Evolutionary conservation across 208 protist species (phyloP), one percentile per base, ranked within the genome.

Genomic region (Leishmania turanica): DNA sequence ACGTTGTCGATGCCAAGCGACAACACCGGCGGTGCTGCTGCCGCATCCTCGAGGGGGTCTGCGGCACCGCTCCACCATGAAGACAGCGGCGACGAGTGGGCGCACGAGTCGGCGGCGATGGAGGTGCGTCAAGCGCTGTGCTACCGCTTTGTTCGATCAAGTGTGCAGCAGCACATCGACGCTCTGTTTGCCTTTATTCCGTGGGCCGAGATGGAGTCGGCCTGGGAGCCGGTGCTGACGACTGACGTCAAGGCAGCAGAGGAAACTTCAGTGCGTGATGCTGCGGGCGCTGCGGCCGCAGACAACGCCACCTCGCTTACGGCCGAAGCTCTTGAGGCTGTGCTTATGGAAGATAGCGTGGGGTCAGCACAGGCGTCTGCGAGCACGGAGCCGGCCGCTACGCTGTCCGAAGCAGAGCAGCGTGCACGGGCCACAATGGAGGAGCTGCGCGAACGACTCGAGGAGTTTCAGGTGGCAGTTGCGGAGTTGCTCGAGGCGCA

Each of bases 401-500:
- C 37, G 19, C 53, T 83, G 42, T 87, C 90, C 19, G 79, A 83
- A 75, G 81, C 78, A 7, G 91, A 92, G 75, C 45, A 87, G 74
- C 53, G 80, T 21, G 85, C 81, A 31, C 89, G 86, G 11, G 76
- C 58, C 65, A 87, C 90, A 76, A 77, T 97, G 81, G 75, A 84
- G 65, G 45, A 76, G 69, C 77, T 97, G 68, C 87, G 92, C 80
- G 84, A 87, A 42, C 80, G 85, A 49, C 74, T 96, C 60, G 93
- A 91, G 34, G 86, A 86, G 49, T 97, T 97, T 78, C 89, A 97
- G 81, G 81, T 93, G 17, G 86, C 88, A 8, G 95, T 96, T 69
- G 89, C 95, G 0, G 92, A 96, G 68, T 73, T 97, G 68, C 84
- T 97, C 19, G 93, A 96, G 49, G 81, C 81, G 42, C 91, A 97